Base-by-base conservation (phyloP, 2,329 filamentous ascomycete species). In the Monascus ruber region DNA sequence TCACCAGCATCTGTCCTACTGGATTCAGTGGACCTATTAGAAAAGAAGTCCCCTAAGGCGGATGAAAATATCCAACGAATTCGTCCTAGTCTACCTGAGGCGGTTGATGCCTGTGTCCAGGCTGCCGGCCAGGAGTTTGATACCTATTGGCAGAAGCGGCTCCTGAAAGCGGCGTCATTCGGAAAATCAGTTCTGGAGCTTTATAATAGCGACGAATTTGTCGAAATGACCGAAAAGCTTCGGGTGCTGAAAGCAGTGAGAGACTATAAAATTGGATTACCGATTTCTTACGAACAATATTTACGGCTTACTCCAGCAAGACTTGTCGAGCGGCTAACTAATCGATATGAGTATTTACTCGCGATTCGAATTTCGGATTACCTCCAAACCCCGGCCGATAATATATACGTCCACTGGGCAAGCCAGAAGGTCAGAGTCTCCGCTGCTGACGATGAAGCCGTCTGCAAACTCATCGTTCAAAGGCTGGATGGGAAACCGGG, bases 51-150 rank as follows among this genome's bases (percentile, higher is more conserved):
- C 0, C 89, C 91, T 1, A 96, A 95, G 62, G 91, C 91, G 5
- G 91, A 98, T 53, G 91, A 98, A 53, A 89, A 95, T 48, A 95
- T 98, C 41, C 91, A 96, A 56, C 75, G 94, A 2, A 98, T 98
- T 51, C 77, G 86, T 33, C 73, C 84, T 0, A 87, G 82, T 50
- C 74, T 98, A 2, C 86, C 86, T 2, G 88, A 95, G 57, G 91
- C 91, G 2, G 89, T 98, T 1, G 88, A 95, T 59, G 83, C 81
- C 0, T 98, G 91, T 57, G 84, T 98, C 44, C 86, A 85, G 58
- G 91, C 91, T 31, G 87, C 91, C 5, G 91, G 89, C 2, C 81
- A 94, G 43, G 91, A 98, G 60, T 95, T 87, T 58, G 85, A 81
- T 51, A 71, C 82, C 2, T 79, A 89, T 55, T 94, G 88, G 85